These are phyloP conservation scores for Deuterostichococcus epilithicus DNA, from an alignment of 139 green algal genomes.

Conservation along the genomic window DNA sequence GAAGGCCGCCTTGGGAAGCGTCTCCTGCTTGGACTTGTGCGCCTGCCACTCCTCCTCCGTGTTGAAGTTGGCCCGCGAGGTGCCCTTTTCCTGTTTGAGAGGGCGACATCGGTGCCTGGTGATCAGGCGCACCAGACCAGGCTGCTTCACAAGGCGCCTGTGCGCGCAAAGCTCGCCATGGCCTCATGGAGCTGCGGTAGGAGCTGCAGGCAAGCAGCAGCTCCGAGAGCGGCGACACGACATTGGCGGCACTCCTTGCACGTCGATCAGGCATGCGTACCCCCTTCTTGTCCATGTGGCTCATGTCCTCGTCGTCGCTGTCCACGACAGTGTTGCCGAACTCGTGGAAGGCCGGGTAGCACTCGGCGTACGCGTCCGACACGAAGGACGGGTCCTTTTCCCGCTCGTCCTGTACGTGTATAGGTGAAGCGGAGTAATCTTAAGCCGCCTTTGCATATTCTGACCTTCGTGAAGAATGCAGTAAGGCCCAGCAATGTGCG, in stretches of 20 bases:
- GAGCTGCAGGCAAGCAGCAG: too few species aligned
- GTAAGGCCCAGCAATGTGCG: too few species aligned
- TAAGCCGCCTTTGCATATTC: too few species aligned
- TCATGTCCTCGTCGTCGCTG: conserved; percentile 34
- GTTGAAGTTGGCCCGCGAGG: conserved; percentile 56
- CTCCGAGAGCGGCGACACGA: too few species aligned
- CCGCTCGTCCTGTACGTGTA: conserved; percentile 17
- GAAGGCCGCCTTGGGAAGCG: conserved; percentile 65
- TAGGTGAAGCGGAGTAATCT: not conserved
- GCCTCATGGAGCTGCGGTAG: too few species aligned
- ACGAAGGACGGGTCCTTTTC: conserved; percentile 49
- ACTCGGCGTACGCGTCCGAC: conserved; percentile 52
- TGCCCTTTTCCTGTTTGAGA: conserved; percentile 25
- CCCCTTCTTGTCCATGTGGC: conserved; percentile 53
- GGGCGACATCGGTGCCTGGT: not conserved
- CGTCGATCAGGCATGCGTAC: not conserved
- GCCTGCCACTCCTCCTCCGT: conserved; percentile 72
- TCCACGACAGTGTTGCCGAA: conserved; percentile 24
- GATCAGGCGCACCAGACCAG: too few species aligned
- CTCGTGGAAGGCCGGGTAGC: conserved; percentile 49
- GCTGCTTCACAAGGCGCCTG: too few species aligned
- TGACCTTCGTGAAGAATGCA: too few species aligned
- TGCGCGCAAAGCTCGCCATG: too few species aligned
- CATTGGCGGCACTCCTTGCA: too few species aligned
- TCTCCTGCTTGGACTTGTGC: conserved; percentile 64